Conservation (phyloP, 768 basidiomycete genomes). For the Cystofilobasidium bisporidii region DNA sequence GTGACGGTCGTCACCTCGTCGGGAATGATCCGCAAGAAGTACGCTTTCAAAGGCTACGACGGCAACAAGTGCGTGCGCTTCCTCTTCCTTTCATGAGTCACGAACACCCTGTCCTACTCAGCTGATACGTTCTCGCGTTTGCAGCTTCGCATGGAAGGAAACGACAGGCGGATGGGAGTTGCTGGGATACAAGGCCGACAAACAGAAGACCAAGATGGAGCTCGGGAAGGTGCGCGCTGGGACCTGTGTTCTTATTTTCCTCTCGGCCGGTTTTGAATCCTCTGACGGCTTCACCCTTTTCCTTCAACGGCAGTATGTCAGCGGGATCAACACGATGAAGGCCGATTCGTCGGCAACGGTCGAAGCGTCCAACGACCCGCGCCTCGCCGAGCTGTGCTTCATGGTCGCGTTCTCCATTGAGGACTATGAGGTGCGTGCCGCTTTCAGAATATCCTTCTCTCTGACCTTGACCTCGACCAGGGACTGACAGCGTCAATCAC, state of each 20-base stretch:
- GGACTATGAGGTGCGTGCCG: neutral
- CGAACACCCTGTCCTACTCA: too few species aligned
- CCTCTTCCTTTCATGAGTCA: neutral
- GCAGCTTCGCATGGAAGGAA: slow-evolving; percentile 4
- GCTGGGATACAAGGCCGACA: neutral
- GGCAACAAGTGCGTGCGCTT: neutral
- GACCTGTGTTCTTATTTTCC: too few species aligned
- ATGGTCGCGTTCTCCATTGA: neutral
- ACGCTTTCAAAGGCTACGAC: neutral
- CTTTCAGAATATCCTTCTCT: neutral
- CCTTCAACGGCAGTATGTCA: neutral
- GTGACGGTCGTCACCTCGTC: neutral
- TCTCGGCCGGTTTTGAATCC: too few species aligned
- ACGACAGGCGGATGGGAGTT: neutral
- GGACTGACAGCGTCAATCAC: too few species aligned
- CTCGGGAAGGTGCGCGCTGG: slow-evolving; percentile 1
- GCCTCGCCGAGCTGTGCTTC: neutral
- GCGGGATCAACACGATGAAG: neutral
- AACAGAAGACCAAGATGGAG: neutral
- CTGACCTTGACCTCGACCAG: too few species aligned
- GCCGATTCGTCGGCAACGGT: neutral
- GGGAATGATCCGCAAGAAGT: neutral
- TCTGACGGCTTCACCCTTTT: neutral
- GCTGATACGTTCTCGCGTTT: neutral
- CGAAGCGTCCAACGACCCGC: neutral